Evolutionary conservation across 2,329 filamentous ascomycete species (phyloP), one percentile per base, ranked within the genome.

Genomic region (Hypoxylon rubiginosum): DNA sequence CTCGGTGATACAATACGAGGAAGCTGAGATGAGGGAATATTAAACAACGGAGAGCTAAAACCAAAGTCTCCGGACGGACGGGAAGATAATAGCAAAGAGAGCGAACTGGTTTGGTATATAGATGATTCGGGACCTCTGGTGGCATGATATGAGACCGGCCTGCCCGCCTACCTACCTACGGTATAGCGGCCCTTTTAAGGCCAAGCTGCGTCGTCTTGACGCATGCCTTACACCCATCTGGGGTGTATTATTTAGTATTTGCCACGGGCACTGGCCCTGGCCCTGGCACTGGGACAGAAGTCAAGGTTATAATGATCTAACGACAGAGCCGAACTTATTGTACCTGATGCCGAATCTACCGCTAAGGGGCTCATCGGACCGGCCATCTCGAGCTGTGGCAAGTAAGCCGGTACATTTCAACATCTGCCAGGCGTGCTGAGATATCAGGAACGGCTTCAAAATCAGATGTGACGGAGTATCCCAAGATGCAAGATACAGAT

Each of bases 221-320:
- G 67, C 67, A 69, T 59, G 51, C 19, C 26, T 69, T 67, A 69
- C 67, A 55, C 60, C 41, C 34, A 52, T 61, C 59, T 64, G 52
- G 64, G 58, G 43, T 60, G 60, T 48, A 67, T 56, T 57, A 61
- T 64, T 63, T 46, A 50, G 41, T 39, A 34, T 49, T 65, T 45
- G 58, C 66, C 66, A 68, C 62, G 62, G 50, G 58, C 46, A 43
- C 39, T 21, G 6, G 24, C 24, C 19, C 19, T 48, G 45, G 45
- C 43, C 36, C 39, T 21, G 6, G 24, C 24, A 32, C 19, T 48
- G 45, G 45, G 36, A 30, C 28, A 30, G 28, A 30, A 53, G 58
- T 57, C 52, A 64, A 64, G 52, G 34, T 36, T 10, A 36, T 36
- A 36, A 36, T 49, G 46, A 43, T 19, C 39, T 43, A 19, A 9